Conservation (phyloP, 129 eudicot species). For the Ambrosia trifida region DNA sequence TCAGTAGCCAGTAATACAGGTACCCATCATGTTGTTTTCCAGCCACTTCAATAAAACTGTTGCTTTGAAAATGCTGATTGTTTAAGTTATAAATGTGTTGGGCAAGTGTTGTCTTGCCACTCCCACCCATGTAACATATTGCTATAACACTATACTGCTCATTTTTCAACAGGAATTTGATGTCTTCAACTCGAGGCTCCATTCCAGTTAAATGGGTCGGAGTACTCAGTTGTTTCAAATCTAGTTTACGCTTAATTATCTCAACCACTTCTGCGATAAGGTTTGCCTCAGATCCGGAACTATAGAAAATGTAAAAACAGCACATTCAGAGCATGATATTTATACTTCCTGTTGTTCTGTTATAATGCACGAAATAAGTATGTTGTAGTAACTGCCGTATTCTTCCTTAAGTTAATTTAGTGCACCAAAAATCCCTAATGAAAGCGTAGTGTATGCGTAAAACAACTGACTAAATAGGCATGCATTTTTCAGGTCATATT, state of each 20-base stretch:
- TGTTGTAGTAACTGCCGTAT: no score
- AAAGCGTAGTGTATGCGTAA: no score
- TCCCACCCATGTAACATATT: constrained; percentile 22
- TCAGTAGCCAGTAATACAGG: no score
- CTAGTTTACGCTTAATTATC: neutral
- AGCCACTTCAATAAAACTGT: constrained; percentile 1
- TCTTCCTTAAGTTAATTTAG: no score
- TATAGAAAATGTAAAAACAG: neutral
- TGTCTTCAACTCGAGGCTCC: constrained; percentile 7
- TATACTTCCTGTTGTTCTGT: neutral
- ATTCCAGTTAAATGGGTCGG: constrained; percentile 17
- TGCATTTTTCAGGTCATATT: no score
- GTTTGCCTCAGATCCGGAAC: constrained; percentile 15
- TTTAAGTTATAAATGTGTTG: constrained; percentile 22
- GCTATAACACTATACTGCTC: constrained; percentile 4
- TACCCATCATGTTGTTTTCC: constrained; percentile 21
- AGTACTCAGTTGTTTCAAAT: neutral
- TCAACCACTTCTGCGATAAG: constrained; percentile 11
- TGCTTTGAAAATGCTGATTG: constrained; percentile 7
- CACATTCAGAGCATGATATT: neutral
- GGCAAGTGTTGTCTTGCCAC: constrained; percentile 28
- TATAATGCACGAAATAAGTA: no score
- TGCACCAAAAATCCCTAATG: no score
- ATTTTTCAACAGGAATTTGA: constrained; percentile 6
- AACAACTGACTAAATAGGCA: no score